A percentile compares a stretch with the other conserved stretches of the same genome.
phyloP scores from a whole-genome alignment of 257 asterid genomes.

The Solanum tacnaense region DNA sequence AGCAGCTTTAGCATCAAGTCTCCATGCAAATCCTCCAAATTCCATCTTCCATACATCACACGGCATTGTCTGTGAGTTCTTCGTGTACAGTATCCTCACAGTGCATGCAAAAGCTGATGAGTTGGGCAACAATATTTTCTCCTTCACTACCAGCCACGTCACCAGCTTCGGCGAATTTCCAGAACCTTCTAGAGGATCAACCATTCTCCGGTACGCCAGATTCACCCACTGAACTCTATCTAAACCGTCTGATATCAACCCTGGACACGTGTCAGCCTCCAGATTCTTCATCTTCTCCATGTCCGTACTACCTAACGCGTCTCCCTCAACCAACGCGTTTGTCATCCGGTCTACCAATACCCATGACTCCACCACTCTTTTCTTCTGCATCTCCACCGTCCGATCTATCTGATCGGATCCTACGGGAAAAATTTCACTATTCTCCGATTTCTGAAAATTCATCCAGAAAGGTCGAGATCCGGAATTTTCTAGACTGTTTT shows the following conservation, averaged over 20 bases:
- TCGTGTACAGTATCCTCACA: slow-evolving; percentile 29
- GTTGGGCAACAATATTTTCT: neutral
- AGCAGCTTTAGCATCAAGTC: slow-evolving; percentile 35
- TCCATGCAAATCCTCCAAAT: slow-evolving; percentile 48
- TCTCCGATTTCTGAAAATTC: neutral
- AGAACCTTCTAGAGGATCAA: slow-evolving; percentile 3
- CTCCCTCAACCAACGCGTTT: slow-evolving; percentile 7
- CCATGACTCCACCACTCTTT: slow-evolving; percentile 31
- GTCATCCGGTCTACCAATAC: slow-evolving; percentile 21
- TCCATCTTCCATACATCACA: slow-evolving; percentile 54
- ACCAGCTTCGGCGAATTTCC: slow-evolving; percentile 12
- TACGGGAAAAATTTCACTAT: neutral
- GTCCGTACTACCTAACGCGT: slow-evolving; percentile 23
- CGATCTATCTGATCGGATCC: slow-evolving; percentile 11
- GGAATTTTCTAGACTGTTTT: neutral
- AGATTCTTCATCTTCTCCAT: slow-evolving; percentile 29
- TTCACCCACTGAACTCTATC: slow-evolving; percentile 35
- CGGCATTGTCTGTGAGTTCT: slow-evolving; percentile 27
- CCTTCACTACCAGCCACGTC: slow-evolving; percentile 29
- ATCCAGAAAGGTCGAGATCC: slow-evolving; percentile 5
- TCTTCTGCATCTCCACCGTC: neutral
- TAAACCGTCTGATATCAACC: slow-evolving; percentile 29
- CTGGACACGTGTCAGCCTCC: slow-evolving; percentile 35
- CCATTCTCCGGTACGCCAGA: slow-evolving; percentile 28
- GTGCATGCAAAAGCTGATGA: slow-evolving; percentile 36